A percentile compares a stretch with the other conserved stretches of the same genome.
phyloP scores from a whole-genome alignment of 768 basidiomycete genomes.

The Amanita exitialis region DNA sequence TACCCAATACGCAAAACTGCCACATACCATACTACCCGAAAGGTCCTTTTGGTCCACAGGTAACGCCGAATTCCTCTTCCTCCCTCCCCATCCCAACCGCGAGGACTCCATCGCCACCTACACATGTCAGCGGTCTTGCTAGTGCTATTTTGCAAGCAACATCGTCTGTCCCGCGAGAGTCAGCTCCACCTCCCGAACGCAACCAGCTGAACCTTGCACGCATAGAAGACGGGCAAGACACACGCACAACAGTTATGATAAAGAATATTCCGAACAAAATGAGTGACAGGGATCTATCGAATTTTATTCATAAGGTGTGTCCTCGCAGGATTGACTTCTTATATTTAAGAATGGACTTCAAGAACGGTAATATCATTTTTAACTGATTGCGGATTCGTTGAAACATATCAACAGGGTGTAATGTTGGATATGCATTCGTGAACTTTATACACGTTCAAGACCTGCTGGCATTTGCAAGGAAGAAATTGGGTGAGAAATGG shows the following conservation, averaged over 20 bases:
- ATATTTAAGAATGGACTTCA: constrained; percentile 81
- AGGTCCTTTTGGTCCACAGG: background rate
- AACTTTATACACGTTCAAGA: constrained; percentile 80
- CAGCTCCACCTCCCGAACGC: constrained; percentile 18
- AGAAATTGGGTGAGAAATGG: constrained; percentile 76
- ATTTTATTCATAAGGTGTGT: constrained; percentile 62
- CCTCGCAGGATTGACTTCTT: constrained; percentile 77
- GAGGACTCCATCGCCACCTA: background rate
- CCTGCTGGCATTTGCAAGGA: constrained; percentile 64
- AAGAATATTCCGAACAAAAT: constrained; percentile 94
- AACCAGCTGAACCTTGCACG: constrained; percentile 51
- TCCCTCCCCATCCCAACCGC: constrained; percentile 4
- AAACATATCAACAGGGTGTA: constrained; percentile 39
- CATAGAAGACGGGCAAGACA: constrained; percentile 73
- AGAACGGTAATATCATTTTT: constrained; percentile 45
- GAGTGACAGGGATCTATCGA: constrained; percentile 62
- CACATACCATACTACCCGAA: constrained; percentile 4
- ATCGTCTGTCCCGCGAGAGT: constrained; percentile 16
- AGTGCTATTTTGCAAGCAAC: constrained; percentile 10
- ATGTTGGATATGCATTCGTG: constrained; percentile 81
- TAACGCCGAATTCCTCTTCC: background rate
- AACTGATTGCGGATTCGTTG: constrained; percentile 2
- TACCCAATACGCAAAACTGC: constrained; percentile 3
- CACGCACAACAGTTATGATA: constrained; percentile 80
- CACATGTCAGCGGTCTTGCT: background rate